Evolutionary conservation across 805 yeast species (phyloP).

Genomic region (Monosporozyma unispora): DNA sequence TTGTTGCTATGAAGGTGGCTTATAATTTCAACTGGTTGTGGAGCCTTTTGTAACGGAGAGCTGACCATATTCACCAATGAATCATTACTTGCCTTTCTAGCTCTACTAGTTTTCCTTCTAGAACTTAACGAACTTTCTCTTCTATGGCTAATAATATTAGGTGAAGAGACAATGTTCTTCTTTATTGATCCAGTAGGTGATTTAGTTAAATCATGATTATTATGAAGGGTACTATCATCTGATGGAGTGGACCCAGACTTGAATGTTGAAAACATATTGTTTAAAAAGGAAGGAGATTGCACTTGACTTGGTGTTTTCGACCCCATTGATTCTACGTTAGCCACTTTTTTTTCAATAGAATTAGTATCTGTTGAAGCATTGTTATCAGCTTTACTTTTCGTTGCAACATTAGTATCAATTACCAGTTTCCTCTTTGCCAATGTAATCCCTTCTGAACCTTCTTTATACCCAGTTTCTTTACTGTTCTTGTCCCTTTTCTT

Average conservation of each 20-base stretch:
- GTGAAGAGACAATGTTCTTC: constrained; percentile 9
- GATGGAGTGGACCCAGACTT: not conserved
- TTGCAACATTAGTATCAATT: not conserved
- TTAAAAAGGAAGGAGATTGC: constrained; percentile 11
- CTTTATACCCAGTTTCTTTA: not conserved
- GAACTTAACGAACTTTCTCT: constrained; percentile 16
- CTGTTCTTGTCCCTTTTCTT: not conserved
- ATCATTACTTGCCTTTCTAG: constrained; percentile 9
- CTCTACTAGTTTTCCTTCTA: constrained; percentile 2
- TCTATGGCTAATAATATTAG: constrained; percentile 27
- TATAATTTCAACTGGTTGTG: constrained; percentile 18
- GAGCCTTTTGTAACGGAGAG: constrained; percentile 15
- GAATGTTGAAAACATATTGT: constrained; percentile 7
- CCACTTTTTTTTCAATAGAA: not conserved
- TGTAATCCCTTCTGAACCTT: not conserved
- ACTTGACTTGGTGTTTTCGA: not conserved
- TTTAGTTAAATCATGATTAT: not conserved
- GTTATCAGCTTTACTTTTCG: not conserved
- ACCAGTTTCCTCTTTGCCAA: not conserved
- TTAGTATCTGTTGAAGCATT: not conserved
- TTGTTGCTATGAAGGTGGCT: not conserved
- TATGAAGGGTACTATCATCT: not conserved
- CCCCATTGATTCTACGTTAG: not conserved
- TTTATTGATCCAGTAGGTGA: not conserved
- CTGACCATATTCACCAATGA: not conserved